Evolutionary conservation across 768 basidiomycete genomes (phyloP).

Genomic region (Amanita phalloides): DNA sequence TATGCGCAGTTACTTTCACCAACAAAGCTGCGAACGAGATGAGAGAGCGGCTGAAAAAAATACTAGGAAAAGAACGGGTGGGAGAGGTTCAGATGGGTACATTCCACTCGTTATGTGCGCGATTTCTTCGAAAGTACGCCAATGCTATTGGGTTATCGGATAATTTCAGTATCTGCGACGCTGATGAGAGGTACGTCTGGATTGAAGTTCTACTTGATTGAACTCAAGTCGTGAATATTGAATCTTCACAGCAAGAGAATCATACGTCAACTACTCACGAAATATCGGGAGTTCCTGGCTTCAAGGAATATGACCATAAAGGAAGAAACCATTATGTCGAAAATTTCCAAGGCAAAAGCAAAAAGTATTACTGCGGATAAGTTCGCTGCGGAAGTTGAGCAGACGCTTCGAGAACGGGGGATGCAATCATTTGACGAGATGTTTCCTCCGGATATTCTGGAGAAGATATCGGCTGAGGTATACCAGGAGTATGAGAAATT

Average conservation of each 20-base stretch:
- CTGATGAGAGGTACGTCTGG: conserved; percentile 56
- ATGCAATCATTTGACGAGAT: conserved; percentile 14
- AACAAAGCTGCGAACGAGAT: conserved; percentile 89
- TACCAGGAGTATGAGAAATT: conserved; percentile 58
- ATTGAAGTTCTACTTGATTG: neutral
- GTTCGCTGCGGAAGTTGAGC: conserved; percentile 20
- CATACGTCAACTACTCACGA: conserved; percentile 45
- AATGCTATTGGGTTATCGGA: conserved; percentile 43
- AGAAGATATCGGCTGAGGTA: conserved; percentile 35
- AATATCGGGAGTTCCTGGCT: conserved; percentile 35
- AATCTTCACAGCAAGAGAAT: conserved; percentile 49
- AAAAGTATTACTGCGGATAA: conserved; percentile 46
- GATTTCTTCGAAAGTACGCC: conserved; percentile 59
- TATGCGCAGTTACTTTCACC: conserved; percentile 81
- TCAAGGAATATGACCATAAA: conserved; percentile 40
- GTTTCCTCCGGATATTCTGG: conserved; percentile 2
- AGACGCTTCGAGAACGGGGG: conserved; percentile 8
- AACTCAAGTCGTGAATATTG: neutral
- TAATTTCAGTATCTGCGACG: conserved; percentile 79
- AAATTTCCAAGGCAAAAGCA: conserved; percentile 71
- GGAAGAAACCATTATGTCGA: conserved; percentile 39
- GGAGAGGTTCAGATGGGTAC: conserved; percentile 58
- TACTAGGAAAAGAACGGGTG: conserved; percentile 54
- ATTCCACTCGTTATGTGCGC: conserved; percentile 68
- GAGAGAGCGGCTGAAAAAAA: conserved; percentile 52